Conservation (phyloP, 1,284 basidiomycete species). For the Cutaneotrichosporon sp. region DNA sequence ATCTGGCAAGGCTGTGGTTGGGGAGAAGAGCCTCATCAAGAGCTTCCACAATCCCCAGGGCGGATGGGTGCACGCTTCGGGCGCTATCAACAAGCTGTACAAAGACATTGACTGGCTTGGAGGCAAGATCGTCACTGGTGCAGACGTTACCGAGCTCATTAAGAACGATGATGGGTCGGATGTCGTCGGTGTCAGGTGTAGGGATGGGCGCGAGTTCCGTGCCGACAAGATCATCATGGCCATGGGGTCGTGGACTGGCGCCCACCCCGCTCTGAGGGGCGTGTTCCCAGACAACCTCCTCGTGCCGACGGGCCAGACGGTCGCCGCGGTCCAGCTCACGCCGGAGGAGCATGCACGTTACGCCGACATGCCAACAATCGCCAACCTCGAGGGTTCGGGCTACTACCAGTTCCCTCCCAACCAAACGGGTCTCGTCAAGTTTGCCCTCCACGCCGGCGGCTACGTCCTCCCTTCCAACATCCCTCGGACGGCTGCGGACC, state of each 20-base stretch:
- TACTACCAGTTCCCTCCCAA: conserved; percentile 73
- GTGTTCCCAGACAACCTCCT: conserved; percentile 20
- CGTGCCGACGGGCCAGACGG: conserved; percentile 59
- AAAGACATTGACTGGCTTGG: conserved; percentile 50
- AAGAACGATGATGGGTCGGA: conserved; percentile 10
- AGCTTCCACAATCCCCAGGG: conserved; percentile 68
- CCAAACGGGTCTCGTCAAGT: conserved; percentile 66
- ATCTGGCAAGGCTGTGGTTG: conserved; percentile 2
- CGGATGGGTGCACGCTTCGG: conserved; percentile 76
- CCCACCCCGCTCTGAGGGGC: conserved; percentile 1
- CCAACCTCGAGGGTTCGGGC: conserved; percentile 64
- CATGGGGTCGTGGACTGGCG: conserved; percentile 31
- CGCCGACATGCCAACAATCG: conserved; percentile 63
- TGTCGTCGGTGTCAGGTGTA: conserved; percentile 22
- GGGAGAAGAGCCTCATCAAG: conserved; percentile 4
- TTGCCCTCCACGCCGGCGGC: conserved; percentile 69
- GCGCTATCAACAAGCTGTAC: conserved; percentile 63
- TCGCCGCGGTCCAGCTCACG: conserved; percentile 69
- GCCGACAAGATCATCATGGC: conserved; percentile 34
- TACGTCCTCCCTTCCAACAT: conserved; percentile 56
- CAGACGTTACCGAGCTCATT: conserved; percentile 52
- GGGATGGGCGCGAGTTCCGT: conserved; percentile 28
- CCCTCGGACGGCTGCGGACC: conserved; percentile 40
- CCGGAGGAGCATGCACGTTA: conserved; percentile 65
- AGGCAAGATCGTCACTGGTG: conserved; percentile 61